Percentiles rank a stretch among this genome's conserved stretches.
These are phyloP conservation scores for Aspergillus taichungensis DNA, from an alignment of 495 filamentous ascomycete species.

Conservation along the genomic window DNA sequence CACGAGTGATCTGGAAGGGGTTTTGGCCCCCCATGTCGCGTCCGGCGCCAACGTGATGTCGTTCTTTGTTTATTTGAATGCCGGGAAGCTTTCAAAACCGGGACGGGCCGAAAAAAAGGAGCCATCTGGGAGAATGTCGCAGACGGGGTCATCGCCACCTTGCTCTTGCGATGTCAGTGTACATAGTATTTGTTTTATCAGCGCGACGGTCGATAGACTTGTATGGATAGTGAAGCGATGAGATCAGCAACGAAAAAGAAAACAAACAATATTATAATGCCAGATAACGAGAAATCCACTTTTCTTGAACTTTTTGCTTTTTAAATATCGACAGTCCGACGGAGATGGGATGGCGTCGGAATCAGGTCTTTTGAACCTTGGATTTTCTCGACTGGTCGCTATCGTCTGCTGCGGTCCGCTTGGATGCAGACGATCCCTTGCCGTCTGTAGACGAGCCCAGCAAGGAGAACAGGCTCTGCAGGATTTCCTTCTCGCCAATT, in stretches of 20 bases:
- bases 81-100: conserved; percentile 8
- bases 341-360: background rate
- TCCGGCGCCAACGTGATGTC: too few species aligned
- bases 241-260: conserved; percentile 30
- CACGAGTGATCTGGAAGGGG: background rate
- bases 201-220: conserved; percentile 19
- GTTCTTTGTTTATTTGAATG: conserved; percentile 7
- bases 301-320: conserved; percentile 6
- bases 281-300: conserved; percentile 21
- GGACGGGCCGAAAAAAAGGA: background rate
- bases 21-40: too few species aligned
- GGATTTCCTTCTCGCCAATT: conserved; percentile 73
- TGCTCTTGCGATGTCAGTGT: conserved; percentile 27
- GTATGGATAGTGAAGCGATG: conserved; percentile 37
- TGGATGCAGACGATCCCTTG: conserved; percentile 5
- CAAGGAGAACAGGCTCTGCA: conserved; percentile 35
- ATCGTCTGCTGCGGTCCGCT: conserved; percentile 15
- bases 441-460: conserved; percentile 19
- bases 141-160: conserved; percentile 18
- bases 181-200: conserved; percentile 28
- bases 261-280: conserved; percentile 20
- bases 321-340: background rate
- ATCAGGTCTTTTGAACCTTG: conserved; percentile 32
- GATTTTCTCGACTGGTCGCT: conserved; percentile 24
- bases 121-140: conserved; percentile 17